Evolutionary conservation across 23 red algal genomes (phyloP).

Genomic region (Chondrus crispus): DNA sequence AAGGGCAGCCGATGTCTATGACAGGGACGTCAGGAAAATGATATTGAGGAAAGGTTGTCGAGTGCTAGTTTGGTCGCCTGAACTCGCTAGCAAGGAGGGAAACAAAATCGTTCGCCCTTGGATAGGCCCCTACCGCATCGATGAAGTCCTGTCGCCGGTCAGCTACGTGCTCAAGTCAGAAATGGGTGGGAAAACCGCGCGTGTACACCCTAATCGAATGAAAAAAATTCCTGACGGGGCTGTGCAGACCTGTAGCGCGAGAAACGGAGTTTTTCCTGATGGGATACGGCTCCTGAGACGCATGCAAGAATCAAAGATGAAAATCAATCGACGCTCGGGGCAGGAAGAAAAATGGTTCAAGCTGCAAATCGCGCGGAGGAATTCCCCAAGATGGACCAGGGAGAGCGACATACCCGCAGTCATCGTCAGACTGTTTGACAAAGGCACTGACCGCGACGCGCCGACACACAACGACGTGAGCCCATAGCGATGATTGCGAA

Average conservation of each 20-base stretch:
- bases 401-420: not conserved
- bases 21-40: not conserved
- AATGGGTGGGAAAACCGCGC: not conserved
- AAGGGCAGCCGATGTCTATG: not conserved
- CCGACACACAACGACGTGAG: too few species aligned
- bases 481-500: too few species aligned
- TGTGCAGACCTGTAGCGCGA: not conserved
- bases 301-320: not conserved
- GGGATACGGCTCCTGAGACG: not conserved
- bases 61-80: not conserved
- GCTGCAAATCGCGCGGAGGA: not conserved
- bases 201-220: not conserved
- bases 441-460: too few species aligned
- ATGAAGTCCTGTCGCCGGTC: not conserved
- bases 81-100: not conserved
- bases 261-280: not conserved
- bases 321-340: not conserved
- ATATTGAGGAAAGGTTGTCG: not conserved
- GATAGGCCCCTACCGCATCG: conserved; percentile 7
- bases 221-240: not conserved
- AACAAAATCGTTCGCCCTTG: not conserved
- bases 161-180: not conserved
- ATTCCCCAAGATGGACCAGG: not conserved
- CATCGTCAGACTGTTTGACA: too few species aligned
- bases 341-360: not conserved